These are phyloP conservation scores for Phytophthora cactorum DNA, from an alignment of 352 stramenopile genomes.

Conservation along the genomic window DNA sequence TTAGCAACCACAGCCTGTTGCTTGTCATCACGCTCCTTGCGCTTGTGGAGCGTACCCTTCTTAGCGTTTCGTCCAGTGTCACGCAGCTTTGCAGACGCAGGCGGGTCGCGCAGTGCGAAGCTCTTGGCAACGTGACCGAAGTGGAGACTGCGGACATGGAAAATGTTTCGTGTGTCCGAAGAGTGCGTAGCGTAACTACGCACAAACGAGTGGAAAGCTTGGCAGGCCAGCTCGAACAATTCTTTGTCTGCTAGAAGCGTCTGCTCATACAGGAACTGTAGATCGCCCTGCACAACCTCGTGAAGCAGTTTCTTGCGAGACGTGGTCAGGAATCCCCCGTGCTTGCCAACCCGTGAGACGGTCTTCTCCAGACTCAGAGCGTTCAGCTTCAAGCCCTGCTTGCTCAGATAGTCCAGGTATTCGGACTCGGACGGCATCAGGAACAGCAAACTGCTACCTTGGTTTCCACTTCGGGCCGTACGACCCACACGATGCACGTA, in stretches of 20 bases:
- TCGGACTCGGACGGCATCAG: constrained; percentile 96
- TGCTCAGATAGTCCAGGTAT: constrained; percentile 94
- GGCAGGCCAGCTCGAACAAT: constrained; percentile 84
- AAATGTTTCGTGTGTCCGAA: constrained; percentile 91
- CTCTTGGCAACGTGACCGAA: constrained; percentile 95
- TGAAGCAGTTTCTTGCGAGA: constrained; percentile 84
- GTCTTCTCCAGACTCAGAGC: constrained; percentile 89
- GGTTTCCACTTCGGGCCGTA: constrained; percentile 98
- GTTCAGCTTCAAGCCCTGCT: constrained; percentile 81
- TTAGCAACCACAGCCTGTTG: constrained; percentile 54
- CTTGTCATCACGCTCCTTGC: constrained; percentile 83
- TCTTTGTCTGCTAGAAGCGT: constrained; percentile 81
- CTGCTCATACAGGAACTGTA: constrained; percentile 87
- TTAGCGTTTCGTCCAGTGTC: constrained; percentile 79
- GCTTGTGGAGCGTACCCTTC: constrained; percentile 83
- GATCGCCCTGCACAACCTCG: constrained; percentile 79
- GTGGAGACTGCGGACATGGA: constrained; percentile 93
- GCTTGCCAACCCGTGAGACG: constrained; percentile 64
- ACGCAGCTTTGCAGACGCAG: constrained; percentile 81
- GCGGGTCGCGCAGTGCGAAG: constrained; percentile 90
- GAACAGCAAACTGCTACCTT: constrained; percentile 96
- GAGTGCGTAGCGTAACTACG: constrained; percentile 93
- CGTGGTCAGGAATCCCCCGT: constrained; percentile 60
- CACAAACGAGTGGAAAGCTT: constrained; percentile 94
- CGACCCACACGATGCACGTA: constrained; percentile 99